A percentile compares a stretch with the other conserved stretches of the same genome.
Evolutionary conservation across 2,329 filamentous ascomycete genomes (phyloP).

Genomic region (Clonostachys chloroleuca): DNA sequence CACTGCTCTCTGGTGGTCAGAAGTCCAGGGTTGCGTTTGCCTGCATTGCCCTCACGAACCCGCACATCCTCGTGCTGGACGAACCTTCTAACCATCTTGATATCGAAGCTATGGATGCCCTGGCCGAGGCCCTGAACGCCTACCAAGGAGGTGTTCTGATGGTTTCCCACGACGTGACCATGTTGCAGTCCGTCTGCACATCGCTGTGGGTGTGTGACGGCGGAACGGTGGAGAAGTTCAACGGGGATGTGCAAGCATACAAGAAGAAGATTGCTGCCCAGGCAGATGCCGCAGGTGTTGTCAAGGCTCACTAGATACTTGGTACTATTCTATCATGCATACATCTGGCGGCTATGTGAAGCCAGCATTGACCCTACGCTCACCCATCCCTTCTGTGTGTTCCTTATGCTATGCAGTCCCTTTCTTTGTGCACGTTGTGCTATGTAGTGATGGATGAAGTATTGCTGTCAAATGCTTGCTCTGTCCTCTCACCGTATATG

Average conservation of each 20-base stretch:
- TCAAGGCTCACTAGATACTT: constrained; percentile 51
- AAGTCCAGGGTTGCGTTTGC: constrained; percentile 98
- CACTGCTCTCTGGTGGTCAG: constrained; percentile 87
- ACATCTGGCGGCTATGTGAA: no score
- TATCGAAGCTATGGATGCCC: constrained; percentile 98
- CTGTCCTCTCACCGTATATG: no score
- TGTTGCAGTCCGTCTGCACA: constrained; percentile 93
- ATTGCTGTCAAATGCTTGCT: no score
- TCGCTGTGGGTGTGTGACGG: constrained; percentile 95
- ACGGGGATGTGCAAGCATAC: constrained; percentile 91
- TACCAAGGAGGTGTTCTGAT: constrained; percentile 96
- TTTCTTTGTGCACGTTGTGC: no score
- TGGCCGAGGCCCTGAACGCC: constrained; percentile 75
- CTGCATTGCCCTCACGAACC: constrained; percentile 89
- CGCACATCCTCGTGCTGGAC: constrained; percentile 95
- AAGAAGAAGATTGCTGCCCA: constrained; percentile 94
- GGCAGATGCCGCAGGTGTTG: constrained; percentile 84
- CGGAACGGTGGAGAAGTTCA: constrained; percentile 93
- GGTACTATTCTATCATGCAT: neutral
- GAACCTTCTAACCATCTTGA: constrained; percentile 98
- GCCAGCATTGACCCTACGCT: no score
- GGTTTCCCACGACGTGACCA: constrained; percentile 98
- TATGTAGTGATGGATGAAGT: no score
- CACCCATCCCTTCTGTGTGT: no score
- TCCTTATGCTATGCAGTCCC: no score